Evolutionary conservation across 768 basidiomycete genomes (phyloP).

Genomic region (Strobilomyces dryophilus): DNA sequence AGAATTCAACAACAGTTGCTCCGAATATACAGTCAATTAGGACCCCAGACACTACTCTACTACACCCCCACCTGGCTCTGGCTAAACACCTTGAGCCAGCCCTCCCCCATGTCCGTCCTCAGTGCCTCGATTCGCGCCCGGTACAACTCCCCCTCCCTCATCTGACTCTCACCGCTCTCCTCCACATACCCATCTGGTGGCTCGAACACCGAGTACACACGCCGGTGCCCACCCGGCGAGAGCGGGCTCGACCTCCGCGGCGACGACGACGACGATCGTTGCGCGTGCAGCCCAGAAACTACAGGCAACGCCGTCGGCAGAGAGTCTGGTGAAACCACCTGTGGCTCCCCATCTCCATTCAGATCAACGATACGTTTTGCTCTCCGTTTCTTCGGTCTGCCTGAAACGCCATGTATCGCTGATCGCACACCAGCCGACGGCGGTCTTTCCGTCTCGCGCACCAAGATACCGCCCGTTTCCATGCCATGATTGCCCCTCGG

Average conservation of each 20-base stretch:
- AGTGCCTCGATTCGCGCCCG: constrained; percentile 76
- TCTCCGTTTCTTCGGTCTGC: constrained; percentile 54
- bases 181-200: constrained; percentile 28
- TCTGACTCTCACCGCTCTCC: constrained; percentile 23
- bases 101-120: constrained; percentile 85
- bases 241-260: constrained; percentile 18
- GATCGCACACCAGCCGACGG: constrained; percentile 38
- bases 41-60: constrained; percentile 31
- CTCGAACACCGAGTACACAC: constrained; percentile 50
- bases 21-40: constrained; percentile 13
- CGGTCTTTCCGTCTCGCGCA: constrained; percentile 23
- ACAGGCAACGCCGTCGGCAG: constrained; percentile 1
- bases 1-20: constrained; percentile 18
- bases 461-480: constrained; percentile 17
- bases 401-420: constrained; percentile 41
- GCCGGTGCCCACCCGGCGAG: constrained; percentile 13
- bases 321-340: constrained; percentile 30
- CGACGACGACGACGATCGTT: constrained; percentile 12
- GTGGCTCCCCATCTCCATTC: constrained; percentile 42
- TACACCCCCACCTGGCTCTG: constrained; percentile 43
- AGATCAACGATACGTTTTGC: constrained; percentile 77
- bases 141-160: constrained; percentile 64
- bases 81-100: constrained; percentile 82
- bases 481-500: constrained; percentile 10
- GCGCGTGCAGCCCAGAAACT: background rate